phyloP scores from a whole-genome alignment of 768 basidiomycete species.

The Termitomyces sp. region DNA sequence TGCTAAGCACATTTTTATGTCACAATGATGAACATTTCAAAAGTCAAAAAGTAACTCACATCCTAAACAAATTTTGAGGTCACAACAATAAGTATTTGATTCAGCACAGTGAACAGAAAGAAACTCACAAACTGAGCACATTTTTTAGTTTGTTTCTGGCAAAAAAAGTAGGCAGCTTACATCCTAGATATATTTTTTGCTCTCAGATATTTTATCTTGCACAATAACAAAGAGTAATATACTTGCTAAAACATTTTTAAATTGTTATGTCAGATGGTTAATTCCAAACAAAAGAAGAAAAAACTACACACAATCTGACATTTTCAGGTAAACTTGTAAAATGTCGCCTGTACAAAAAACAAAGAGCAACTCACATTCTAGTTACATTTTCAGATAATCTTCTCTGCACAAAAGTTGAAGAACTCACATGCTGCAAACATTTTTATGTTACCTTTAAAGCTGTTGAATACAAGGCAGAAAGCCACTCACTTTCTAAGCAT shows the following conservation, averaged over 20 bases:
- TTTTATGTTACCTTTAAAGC: not conserved
- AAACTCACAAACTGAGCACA: not conserved
- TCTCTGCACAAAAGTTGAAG: not conserved
- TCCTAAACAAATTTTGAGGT: too few species aligned
- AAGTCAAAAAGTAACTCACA: too few species aligned
- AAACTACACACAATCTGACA: too few species aligned
- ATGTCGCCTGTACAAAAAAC: not conserved
- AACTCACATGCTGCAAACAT: not conserved
- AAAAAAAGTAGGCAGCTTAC: not conserved
- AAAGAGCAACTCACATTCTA: not conserved
- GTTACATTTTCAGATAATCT: too few species aligned
- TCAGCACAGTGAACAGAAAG: too few species aligned
- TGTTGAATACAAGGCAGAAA: not conserved
- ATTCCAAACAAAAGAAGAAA: too few species aligned
- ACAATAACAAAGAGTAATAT: too few species aligned
- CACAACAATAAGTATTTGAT: too few species aligned
- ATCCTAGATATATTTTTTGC: not conserved
- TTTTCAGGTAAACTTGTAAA: too few species aligned
- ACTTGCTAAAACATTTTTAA: not conserved
- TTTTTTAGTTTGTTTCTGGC: not conserved
- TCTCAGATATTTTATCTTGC: not conserved
- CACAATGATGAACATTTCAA: too few species aligned
- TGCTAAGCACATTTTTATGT: not conserved
- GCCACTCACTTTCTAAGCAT: not conserved
- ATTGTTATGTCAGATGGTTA: not conserved